phyloP scores from a whole-genome alignment of 1,284 basidiomycete genomes.

The Filobasidium uniguttulatum region DNA sequence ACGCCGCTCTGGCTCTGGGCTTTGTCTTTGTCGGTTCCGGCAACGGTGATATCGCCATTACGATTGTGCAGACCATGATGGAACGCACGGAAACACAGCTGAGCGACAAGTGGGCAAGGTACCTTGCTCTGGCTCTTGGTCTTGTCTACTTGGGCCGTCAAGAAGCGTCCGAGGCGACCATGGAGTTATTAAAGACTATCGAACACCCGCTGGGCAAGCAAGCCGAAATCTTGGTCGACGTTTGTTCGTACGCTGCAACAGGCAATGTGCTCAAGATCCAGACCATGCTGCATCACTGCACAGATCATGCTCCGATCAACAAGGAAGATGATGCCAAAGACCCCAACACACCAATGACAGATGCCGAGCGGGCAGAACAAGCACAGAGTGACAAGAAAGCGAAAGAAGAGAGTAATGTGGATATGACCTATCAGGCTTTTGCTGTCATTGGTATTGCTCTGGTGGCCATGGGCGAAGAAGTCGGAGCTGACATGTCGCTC shows the following conservation, averaged over 20 bases:
- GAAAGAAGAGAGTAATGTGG: conserved; percentile 45
- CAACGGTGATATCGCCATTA: conserved; percentile 81
- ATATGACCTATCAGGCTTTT: conserved; percentile 83
- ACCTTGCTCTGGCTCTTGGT: conserved; percentile 78
- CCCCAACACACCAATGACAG: conserved; percentile 5
- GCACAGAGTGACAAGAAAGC: conserved; percentile 26
- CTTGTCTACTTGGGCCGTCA: conserved; percentile 82
- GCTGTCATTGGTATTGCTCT: conserved; percentile 88
- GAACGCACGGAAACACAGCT: conserved; percentile 57
- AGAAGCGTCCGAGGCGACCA: conserved; percentile 84
- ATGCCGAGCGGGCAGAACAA: conserved; percentile 9
- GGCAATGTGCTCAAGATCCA: conserved; percentile 95
- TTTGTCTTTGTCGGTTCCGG: conserved; percentile 94
- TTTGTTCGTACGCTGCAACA: conserved; percentile 87
- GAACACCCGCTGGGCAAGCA: conserved; percentile 85
- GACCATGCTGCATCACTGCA: conserved; percentile 81
- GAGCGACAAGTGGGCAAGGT: conserved; percentile 85
- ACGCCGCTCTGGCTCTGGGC: conserved; percentile 77
- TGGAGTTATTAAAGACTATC: conserved; percentile 89
- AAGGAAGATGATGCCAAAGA: conserved; percentile 20
- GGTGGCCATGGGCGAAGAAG: conserved; percentile 96
- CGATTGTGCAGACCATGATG: conserved; percentile 88
- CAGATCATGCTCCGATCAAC: conserved; percentile 63
- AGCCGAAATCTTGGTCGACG: conserved; percentile 82
- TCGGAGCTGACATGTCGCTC: conserved; percentile 92